Evolutionary conservation across 306 rosid genomes (phyloP).

Genomic region (Prunus mongolica): DNA sequence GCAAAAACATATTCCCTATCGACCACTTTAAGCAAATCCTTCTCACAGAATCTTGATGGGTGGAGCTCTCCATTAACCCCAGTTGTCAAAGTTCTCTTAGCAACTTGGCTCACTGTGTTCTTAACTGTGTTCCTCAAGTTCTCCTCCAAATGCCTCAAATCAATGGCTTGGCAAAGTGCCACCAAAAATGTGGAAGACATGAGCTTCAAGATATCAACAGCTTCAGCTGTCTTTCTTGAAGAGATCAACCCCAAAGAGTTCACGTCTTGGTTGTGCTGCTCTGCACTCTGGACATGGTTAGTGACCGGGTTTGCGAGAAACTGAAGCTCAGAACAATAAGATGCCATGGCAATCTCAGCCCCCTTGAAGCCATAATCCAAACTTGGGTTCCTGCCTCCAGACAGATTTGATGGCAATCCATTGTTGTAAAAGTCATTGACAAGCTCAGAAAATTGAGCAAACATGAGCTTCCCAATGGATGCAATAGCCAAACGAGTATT

Average conservation of each 20-base stretch:
- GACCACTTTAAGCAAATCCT: constrained; percentile 69
- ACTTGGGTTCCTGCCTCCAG: constrained; percentile 75
- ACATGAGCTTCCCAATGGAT: constrained; percentile 83
- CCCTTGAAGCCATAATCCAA: constrained; percentile 94
- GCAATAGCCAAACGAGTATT: constrained; percentile 88
- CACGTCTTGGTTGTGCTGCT: constrained; percentile 92
- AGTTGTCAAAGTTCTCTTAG: constrained; percentile 68
- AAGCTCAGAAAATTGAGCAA: constrained; percentile 90
- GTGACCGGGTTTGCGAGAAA: constrained; percentile 84
- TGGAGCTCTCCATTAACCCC: constrained; percentile 73
- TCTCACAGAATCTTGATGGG: constrained; percentile 80
- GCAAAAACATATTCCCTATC: constrained; percentile 67
- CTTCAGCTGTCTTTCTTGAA: constrained; percentile 67
- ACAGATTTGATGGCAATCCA: constrained; percentile 79
- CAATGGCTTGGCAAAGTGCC: constrained; percentile 88
- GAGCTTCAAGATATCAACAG: constrained; percentile 73
- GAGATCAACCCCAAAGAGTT: constrained; percentile 88
- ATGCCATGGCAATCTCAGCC: constrained; percentile 92
- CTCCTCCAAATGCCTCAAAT: constrained; percentile 89
- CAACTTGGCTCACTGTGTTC: constrained; percentile 67
- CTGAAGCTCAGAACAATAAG: constrained; percentile 84
- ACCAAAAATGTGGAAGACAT: constrained; percentile 75
- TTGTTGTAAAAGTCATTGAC: constrained; percentile 87
- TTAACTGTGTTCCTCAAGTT: constrained; percentile 65
- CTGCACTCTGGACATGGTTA: constrained; percentile 86